phyloP scores from a whole-genome alignment of 371 early-diverging fungal species.

The Mortierella sp. region DNA sequence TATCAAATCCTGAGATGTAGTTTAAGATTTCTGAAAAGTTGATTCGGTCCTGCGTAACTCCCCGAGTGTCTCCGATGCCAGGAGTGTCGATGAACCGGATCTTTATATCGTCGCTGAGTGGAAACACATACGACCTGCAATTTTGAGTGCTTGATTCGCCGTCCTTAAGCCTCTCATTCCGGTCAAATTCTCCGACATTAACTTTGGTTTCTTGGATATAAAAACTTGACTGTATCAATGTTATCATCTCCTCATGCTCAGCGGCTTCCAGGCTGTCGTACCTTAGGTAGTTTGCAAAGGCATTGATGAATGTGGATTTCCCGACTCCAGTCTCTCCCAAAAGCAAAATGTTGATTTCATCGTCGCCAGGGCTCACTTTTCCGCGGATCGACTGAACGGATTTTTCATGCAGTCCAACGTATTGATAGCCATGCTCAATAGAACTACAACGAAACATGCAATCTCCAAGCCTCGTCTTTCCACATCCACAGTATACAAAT shows the following conservation, averaged over 20 bases:
- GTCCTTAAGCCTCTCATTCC: slow-evolving; percentile 19
- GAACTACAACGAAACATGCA: slow-evolving; percentile 24
- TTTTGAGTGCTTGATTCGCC: slow-evolving; percentile 27
- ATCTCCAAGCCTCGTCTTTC: slow-evolving; percentile 13
- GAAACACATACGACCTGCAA: slow-evolving; percentile 31
- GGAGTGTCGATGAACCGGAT: slow-evolving; percentile 47
- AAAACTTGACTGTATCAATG: slow-evolving; percentile 30
- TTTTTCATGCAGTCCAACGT: slow-evolving; percentile 12
- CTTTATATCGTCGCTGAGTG: slow-evolving; percentile 12
- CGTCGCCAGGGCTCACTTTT: slow-evolving; percentile 15
- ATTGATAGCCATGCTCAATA: slow-evolving; percentile 18
- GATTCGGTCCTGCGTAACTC: slow-evolving; percentile 31
- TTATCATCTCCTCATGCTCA: slow-evolving; percentile 19
- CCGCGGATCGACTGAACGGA: slow-evolving; percentile 23
- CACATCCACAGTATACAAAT: slow-evolving; percentile 24
- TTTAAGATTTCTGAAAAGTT: slow-evolving; percentile 38
- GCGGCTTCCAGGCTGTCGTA: slow-evolving; percentile 29
- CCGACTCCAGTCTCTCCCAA: slow-evolving; percentile 47
- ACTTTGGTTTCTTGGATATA: slow-evolving; percentile 12
- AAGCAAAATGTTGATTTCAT: slow-evolving; percentile 37
- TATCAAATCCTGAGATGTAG: slow-evolving; percentile 24
- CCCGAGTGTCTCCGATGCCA: slow-evolving; percentile 43
- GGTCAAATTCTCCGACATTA: slow-evolving; percentile 17
- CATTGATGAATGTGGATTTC: slow-evolving; percentile 52
- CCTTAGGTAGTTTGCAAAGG: slow-evolving; percentile 40